These are phyloP conservation scores for Citrus hindsii DNA, from an alignment of 345 rosid species.

Conservation along the genomic window DNA sequence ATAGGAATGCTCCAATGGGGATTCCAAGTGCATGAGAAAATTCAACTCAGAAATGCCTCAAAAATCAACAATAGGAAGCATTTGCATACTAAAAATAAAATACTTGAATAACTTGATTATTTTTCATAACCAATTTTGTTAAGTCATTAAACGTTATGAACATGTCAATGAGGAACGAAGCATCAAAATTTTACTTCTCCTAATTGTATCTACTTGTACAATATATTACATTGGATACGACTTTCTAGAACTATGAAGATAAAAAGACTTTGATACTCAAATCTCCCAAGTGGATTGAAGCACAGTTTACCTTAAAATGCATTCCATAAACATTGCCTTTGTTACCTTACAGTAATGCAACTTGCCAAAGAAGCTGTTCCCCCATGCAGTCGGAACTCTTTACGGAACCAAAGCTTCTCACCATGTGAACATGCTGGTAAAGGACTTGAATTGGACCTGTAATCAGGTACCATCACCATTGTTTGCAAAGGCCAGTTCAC, in stretches of 20 bases:
- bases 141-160: neutral
- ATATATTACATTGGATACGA: neutral
- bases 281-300: neutral
- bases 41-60: neutral
- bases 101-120: neutral
- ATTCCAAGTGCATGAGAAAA: neutral
- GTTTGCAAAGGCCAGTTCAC: constrained; percentile 70
- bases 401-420: neutral
- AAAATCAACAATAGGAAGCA: neutral
- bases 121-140: neutral
- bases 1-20: neutral
- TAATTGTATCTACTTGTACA: neutral
- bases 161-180: neutral
- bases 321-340: neutral
- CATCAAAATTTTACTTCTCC: neutral
- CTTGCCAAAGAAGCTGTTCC: neutral
- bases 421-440: neutral
- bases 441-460: neutral
- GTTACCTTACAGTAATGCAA: neutral
- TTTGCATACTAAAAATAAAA: neutral
- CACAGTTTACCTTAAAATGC: neutral
- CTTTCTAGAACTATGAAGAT: neutral
- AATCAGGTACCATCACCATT: constrained; percentile 12
- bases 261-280: neutral
- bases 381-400: neutral